Conservation (phyloP, 2,329 filamentous ascomycete genomes). For the Gaeumannomyces tritici region DNA sequence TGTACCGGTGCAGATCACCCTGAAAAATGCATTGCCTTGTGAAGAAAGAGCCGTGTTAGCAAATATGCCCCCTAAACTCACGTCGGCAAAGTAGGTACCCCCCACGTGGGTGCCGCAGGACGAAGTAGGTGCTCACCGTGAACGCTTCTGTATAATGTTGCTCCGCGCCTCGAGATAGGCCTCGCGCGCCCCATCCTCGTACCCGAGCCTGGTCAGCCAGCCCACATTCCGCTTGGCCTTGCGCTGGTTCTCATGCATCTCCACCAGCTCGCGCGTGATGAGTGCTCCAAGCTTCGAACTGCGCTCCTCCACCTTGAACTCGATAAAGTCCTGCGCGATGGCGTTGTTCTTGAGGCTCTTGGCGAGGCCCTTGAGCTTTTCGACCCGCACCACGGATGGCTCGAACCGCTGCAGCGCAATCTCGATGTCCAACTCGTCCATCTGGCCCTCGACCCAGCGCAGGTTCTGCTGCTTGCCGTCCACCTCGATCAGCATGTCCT, state of each 20-base stretch:
- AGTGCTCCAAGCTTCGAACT: slow-evolving; percentile 67
- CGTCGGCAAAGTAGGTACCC: not conserved
- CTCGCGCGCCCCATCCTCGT: slow-evolving; percentile 81
- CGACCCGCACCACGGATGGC: slow-evolving; percentile 70
- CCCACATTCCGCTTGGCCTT: slow-evolving; percentile 73
- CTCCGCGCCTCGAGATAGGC: slow-evolving; percentile 75
- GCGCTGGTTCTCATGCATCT: slow-evolving; percentile 65
- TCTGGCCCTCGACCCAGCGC: slow-evolving; percentile 88
- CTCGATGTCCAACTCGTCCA: slow-evolving; percentile 93
- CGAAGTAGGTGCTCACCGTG: slow-evolving; percentile 56
- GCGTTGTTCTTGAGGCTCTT: slow-evolving; percentile 75
- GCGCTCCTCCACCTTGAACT: slow-evolving; percentile 80
- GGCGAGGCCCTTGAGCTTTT: slow-evolving; percentile 73
- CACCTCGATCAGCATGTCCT: slow-evolving; percentile 87
- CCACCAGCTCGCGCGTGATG: slow-evolving; percentile 66
- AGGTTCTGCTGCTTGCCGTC: slow-evolving; percentile 95
- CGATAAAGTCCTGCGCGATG: slow-evolving; percentile 86
- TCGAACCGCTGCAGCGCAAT: slow-evolving; percentile 88
- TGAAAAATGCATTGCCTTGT: slow-evolving; percentile 84
- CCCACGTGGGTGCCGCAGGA: too few relatives aligned
- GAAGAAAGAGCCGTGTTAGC: not conserved
- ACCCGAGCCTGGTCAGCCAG: slow-evolving; percentile 81
- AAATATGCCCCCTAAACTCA: not conserved
- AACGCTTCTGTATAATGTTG: slow-evolving; percentile 68
- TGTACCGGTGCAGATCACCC: slow-evolving; percentile 84